phyloP scores from a whole-genome alignment of 164 flowering plant genomes.

The Litsea cubeba region DNA sequence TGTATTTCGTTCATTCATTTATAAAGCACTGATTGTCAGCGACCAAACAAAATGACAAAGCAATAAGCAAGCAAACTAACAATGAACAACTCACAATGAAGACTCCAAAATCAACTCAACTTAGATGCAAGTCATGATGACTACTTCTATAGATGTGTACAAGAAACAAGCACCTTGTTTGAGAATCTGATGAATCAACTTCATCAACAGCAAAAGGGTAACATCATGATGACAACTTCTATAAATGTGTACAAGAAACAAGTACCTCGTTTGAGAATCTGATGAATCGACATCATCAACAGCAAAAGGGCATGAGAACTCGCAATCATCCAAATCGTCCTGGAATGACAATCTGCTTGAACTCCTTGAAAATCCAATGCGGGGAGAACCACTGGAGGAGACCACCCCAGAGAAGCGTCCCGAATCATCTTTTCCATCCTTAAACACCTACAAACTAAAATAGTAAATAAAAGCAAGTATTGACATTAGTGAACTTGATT shows the following conservation, averaged over 20 bases:
- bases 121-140: background rate
- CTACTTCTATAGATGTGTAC: background rate
- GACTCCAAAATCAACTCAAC: background rate
- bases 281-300: slow-evolving; percentile 81
- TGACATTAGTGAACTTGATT: background rate
- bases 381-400: slow-evolving; percentile 78
- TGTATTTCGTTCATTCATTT: too few relatives aligned
- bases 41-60: too few relatives aligned
- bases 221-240: background rate
- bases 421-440: slow-evolving; percentile 66
- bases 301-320: slow-evolving; percentile 82
- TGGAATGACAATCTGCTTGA: slow-evolving; percentile 86
- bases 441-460: slow-evolving; percentile 30
- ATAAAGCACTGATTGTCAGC: too few relatives aligned
- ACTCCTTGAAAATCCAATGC: slow-evolving; percentile 82
- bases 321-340: slow-evolving; percentile 79
- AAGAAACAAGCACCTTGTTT: slow-evolving; percentile 41
- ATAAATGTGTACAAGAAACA: slow-evolving; percentile 3
- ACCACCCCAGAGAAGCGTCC: slow-evolving; percentile 73
- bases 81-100: too few relatives aligned
- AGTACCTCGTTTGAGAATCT: slow-evolving; percentile 56
- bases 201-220: slow-evolving; percentile 94
- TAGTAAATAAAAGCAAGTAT: background rate
- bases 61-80: too few relatives aligned
- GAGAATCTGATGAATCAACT: slow-evolving; percentile 56